phyloP scores from a whole-genome alignment of 768 basidiomycete species.

The Cystobasidiopsis lactophilus region DNA sequence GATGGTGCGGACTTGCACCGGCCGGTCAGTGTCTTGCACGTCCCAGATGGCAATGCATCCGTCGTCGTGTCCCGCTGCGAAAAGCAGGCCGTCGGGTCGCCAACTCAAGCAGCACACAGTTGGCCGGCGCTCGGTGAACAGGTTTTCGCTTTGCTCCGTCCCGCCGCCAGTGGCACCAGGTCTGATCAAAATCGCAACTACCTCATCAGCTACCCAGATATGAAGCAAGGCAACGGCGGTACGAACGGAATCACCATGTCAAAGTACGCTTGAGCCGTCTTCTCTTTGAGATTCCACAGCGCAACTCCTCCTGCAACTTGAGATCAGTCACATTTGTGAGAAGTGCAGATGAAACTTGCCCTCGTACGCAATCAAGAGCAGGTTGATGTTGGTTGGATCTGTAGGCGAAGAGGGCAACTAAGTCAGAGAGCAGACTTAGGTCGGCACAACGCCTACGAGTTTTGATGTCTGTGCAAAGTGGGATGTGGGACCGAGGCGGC shows the following conservation, averaged over 20 bases:
- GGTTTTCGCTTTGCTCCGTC: slow-evolving; percentile 36
- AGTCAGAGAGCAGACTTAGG: background rate
- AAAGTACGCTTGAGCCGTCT: slow-evolving; percentile 33
- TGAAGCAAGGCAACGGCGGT: no score
- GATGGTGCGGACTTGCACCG: slow-evolving; percentile 47
- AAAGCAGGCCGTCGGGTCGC: slow-evolving; percentile 42
- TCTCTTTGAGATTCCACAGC: slow-evolving; percentile 26
- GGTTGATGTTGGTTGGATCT: slow-evolving; percentile 18
- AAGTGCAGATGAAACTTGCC: background rate
- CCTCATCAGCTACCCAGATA: no score
- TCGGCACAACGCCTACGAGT: background rate
- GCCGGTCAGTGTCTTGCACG: slow-evolving; percentile 52
- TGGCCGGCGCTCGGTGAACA: slow-evolving; percentile 48
- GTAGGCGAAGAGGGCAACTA: slow-evolving; percentile 15
- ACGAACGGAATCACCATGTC: slow-evolving; percentile 38
- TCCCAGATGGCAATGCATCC: slow-evolving; percentile 70
- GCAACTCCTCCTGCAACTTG: slow-evolving; percentile 24
- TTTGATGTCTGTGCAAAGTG: background rate
- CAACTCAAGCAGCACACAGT: slow-evolving; percentile 48
- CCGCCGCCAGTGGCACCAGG: slow-evolving; percentile 65
- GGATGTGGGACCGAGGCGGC: slow-evolving; percentile 19
- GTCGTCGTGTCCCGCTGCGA: slow-evolving; percentile 60
- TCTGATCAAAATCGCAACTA: no score
- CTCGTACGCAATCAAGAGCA: slow-evolving; percentile 20
- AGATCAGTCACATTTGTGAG: slow-evolving; percentile 22